Percentiles rank a stretch among this genome's conserved stretches.
Evolutionary conservation across 768 basidiomycete species (phyloP).

Genomic region (Stropharia rugosoannulata): DNA sequence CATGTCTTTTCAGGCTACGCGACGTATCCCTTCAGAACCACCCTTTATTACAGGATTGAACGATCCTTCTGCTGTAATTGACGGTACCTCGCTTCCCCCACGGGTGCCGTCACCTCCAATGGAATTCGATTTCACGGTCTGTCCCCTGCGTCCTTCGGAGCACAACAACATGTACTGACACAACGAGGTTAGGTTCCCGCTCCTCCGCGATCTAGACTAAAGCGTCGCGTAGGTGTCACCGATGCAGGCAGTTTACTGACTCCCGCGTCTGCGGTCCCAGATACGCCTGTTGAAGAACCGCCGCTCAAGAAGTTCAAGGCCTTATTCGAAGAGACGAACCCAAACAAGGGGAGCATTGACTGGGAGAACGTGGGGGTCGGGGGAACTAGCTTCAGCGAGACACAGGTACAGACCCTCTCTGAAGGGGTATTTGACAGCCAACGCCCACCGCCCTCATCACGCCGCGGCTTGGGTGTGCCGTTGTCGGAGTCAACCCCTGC

Average conservation of each 20-base stretch:
- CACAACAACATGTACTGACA: neutral
- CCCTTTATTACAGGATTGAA: conserved; percentile 43
- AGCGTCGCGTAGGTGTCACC: conserved; percentile 49
- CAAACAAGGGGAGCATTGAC: conserved; percentile 24
- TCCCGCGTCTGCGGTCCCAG: conserved; percentile 19
- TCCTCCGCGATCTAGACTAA: conserved; percentile 43
- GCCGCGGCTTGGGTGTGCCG: neutral
- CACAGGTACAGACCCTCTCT: conserved; percentile 33
- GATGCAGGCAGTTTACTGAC: conserved; percentile 7
- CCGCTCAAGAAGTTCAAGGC: conserved; percentile 70
- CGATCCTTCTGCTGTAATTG: conserved; percentile 39
- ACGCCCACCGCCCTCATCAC: no score
- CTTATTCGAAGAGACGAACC: conserved; percentile 66
- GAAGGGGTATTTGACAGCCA: no score
- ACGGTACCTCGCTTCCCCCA: conserved; percentile 20
- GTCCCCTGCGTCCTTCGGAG: neutral
- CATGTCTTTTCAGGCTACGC: conserved; percentile 17
- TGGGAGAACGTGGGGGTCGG: neutral
- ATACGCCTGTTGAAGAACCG: conserved; percentile 48
- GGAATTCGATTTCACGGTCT: neutral
- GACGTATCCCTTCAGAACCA: conserved; percentile 37
- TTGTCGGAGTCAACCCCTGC: conserved; percentile 20
- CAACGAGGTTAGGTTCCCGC: conserved; percentile 34
- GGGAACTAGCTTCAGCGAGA: conserved; percentile 22
- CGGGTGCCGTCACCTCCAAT: neutral